A percentile compares a stretch with the other conserved stretches of the same genome.
Evolutionary conservation across 1,139 yeast genomes (phyloP).

Genomic region (Suhomyces kunorum): DNA sequence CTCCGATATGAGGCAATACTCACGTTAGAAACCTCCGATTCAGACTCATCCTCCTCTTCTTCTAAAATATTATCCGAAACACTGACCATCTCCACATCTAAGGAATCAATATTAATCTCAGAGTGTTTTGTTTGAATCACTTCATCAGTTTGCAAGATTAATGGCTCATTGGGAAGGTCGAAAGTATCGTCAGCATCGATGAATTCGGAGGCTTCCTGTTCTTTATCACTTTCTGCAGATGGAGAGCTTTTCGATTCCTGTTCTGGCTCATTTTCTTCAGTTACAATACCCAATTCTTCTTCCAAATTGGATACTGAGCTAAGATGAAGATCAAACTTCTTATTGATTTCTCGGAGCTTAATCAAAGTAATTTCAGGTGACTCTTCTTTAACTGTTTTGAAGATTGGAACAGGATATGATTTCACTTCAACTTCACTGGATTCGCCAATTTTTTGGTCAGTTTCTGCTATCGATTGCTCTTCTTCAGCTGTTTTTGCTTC

Average conservation of each 20-base stretch:
- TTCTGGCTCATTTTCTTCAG: background rate
- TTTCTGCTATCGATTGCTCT: too few relatives aligned
- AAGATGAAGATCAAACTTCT: constrained; percentile 34
- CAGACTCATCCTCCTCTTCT: background rate
- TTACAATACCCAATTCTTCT: constrained; percentile 17
- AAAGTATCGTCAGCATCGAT: constrained; percentile 3
- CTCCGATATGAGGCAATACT: too few relatives aligned
- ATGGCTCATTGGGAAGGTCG: constrained; percentile 5
- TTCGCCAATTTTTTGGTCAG: too few relatives aligned
- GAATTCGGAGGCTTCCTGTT: background rate
- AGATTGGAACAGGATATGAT: constrained; percentile 24
- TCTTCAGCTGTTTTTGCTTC: background rate
- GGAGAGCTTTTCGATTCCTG: too few relatives aligned
- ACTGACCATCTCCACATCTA: background rate
- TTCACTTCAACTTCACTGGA: background rate
- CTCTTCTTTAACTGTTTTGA: constrained; percentile 36
- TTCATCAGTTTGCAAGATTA: constrained; percentile 5
- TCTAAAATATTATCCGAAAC: background rate
- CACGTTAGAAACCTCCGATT: background rate
- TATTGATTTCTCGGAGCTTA: constrained; percentile 34
- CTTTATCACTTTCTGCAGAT: background rate
- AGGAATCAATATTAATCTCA: background rate
- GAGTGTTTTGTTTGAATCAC: background rate
- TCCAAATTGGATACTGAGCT: constrained; percentile 34
- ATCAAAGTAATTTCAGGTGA: constrained; percentile 32